A percentile compares a stretch with the other conserved stretches of the same genome.
Evolutionary conservation across 176 grass and related monocot genomes (phyloP).

Genomic region (Saccharum spontaneum): DNA sequence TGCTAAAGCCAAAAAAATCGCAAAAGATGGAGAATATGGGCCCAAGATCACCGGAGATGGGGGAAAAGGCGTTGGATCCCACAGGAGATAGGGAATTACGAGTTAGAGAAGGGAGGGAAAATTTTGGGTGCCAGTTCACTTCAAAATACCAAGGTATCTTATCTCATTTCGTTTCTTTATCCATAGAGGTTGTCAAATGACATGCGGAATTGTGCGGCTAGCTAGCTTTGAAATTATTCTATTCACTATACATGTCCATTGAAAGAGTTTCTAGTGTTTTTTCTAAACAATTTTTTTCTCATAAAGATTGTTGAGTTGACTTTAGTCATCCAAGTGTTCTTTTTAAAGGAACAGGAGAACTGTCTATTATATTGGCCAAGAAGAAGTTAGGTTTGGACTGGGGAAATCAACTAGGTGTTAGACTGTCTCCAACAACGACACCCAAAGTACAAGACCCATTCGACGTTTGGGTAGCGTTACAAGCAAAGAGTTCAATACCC

Average conservation of each 20-base stretch:
- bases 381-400: not conserved
- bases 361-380: not conserved
- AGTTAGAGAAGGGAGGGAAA: not conserved
- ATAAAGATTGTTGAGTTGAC: not conserved
- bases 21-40: not conserved
- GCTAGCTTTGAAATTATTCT: not conserved
- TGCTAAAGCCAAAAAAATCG: not conserved
- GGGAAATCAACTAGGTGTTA: too few species aligned
- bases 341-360: not conserved
- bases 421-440: too few species aligned
- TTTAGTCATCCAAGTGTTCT: not conserved
- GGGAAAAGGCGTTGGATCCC: not conserved
- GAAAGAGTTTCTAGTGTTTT: not conserved
- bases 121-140: not conserved
- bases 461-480: too few species aligned
- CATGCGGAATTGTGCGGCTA: too few species aligned
- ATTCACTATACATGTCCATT: too few species aligned
- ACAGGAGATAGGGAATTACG: not conserved
- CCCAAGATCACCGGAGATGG: not conserved
- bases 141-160: conserved; percentile 8
- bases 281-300: not conserved
- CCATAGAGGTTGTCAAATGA: not conserved
- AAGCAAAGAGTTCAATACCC: too few species aligned
- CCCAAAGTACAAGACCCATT: too few species aligned
- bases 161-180: not conserved